Conservation (phyloP, 2,329 filamentous ascomycete species). For the Xenosphaeropsis pyriputrescens region DNA sequence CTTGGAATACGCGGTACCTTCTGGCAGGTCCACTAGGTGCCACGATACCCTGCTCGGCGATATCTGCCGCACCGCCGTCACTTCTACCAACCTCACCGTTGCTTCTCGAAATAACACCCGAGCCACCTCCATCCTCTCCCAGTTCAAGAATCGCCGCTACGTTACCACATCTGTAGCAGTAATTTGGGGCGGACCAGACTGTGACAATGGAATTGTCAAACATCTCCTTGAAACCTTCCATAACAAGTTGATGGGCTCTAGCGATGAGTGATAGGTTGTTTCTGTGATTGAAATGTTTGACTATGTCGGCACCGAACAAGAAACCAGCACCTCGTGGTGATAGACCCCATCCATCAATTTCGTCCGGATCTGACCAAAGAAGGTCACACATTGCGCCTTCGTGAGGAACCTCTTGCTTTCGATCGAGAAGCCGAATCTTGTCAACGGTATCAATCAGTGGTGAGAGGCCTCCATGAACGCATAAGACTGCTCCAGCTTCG, state of each 20-base stretch:
- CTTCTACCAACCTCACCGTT: slow-evolving; percentile 35
- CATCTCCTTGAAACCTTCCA: slow-evolving; percentile 99
- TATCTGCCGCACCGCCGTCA: slow-evolving; percentile 28
- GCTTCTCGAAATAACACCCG: slow-evolving; percentile 23
- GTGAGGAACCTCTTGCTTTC: slow-evolving; percentile 96
- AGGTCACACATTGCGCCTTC: slow-evolving; percentile 99
- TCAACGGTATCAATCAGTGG: slow-evolving; percentile 88
- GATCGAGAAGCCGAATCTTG: slow-evolving; percentile 86
- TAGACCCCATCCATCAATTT: slow-evolving; percentile 93
- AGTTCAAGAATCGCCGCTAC: slow-evolving; percentile 91
- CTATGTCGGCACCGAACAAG: slow-evolving; percentile 88
- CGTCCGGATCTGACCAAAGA: slow-evolving; percentile 94
- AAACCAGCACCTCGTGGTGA: slow-evolving; percentile 91
- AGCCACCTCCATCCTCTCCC: slow-evolving; percentile 72
- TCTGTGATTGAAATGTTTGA: slow-evolving; percentile 87
- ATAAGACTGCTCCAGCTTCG: slow-evolving; percentile 72
- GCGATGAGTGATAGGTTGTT: slow-evolving; percentile 90
- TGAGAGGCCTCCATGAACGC: slow-evolving; percentile 86
- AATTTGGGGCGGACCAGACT: slow-evolving; percentile 94
- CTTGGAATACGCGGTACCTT: slow-evolving; percentile 89
- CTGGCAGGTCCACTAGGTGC: slow-evolving; percentile 61
- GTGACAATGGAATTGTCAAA: slow-evolving; percentile 93
- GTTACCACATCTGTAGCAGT: slow-evolving; percentile 90
- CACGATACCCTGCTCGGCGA: slow-evolving; percentile 34
- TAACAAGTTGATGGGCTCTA: slow-evolving; percentile 90